Percentiles rank a stretch among this genome's conserved stretches.
Conservation (phyloP, 2,329 filamentous ascomycete genomes). For the Calonectria crousiana region DNA sequence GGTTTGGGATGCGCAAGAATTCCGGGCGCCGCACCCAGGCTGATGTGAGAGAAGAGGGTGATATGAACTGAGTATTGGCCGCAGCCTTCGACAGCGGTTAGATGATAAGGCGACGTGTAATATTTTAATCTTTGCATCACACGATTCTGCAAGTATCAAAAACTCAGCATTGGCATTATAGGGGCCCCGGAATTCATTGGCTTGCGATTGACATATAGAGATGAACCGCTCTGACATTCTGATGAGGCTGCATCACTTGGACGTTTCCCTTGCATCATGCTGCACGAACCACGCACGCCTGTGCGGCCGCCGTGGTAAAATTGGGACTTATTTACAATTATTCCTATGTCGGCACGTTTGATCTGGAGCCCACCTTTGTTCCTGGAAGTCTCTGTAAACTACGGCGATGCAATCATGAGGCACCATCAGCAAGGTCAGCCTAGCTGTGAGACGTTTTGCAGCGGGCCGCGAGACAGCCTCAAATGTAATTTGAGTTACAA, state of each 20-base stretch:
- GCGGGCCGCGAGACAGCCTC: not conserved
- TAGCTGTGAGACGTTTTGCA: no score
- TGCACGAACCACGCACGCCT: not conserved
- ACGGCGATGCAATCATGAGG: not conserved
- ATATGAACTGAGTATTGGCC: no score
- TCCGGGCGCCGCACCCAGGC: not conserved
- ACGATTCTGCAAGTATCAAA: not conserved
- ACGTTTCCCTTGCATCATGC: not conserved
- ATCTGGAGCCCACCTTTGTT: not conserved
- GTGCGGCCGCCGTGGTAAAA: not conserved
- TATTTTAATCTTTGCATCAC: not conserved
- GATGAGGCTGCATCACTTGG: no score
- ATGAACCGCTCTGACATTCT: not conserved
- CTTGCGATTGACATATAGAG: not conserved
- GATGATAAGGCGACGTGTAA: not conserved
- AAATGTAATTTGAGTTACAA: not conserved
- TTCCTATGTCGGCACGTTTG: no score
- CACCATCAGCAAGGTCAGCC: not conserved
- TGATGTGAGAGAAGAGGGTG: not conserved
- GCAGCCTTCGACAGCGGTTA: not conserved
- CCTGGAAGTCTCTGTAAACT: not conserved
- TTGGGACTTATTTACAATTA: not conserved
- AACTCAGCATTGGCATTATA: not conserved
- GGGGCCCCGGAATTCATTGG: not conserved
- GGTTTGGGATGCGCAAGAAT: not conserved